Evolutionary conservation across 78 protist genomes (phyloP).

Genomic region (Pigoraptor vietnamica): DNA sequence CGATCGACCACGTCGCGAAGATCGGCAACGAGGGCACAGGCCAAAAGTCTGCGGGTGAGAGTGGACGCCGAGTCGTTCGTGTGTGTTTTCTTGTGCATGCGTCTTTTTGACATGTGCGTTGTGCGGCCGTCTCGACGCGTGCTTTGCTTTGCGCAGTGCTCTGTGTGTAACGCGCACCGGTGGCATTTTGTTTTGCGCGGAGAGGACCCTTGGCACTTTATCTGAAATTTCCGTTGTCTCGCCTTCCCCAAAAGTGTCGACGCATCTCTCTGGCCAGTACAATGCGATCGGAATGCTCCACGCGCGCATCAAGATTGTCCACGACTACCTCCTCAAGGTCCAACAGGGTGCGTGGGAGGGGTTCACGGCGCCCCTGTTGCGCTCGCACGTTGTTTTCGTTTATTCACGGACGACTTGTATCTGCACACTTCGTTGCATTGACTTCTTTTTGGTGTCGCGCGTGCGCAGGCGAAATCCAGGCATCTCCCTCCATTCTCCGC

Average conservation of each 20-base stretch:
- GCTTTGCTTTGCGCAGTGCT: too few relatives aligned
- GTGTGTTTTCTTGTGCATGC: too few relatives aligned
- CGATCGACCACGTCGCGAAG: conserved; percentile 7
- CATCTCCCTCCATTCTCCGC: not conserved
- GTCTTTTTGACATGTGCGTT: too few relatives aligned
- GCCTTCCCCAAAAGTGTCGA: not conserved
- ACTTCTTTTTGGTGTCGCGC: not conserved
- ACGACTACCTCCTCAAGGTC: not conserved
- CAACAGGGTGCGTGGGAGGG: not conserved
- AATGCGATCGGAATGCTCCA: not conserved
- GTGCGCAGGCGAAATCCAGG: not conserved
- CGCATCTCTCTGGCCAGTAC: not conserved
- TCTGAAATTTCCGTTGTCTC: not conserved
- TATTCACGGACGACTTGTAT: not conserved
- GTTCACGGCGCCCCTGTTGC: too few relatives aligned
- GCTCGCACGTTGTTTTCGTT: too few relatives aligned
- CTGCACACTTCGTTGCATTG: not conserved
- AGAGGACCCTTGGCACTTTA: not conserved
- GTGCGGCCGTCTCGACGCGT: too few relatives aligned
- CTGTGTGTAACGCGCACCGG: too few relatives aligned
- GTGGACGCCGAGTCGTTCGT: not conserved
- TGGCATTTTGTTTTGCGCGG: too few relatives aligned
- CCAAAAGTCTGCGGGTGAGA: not conserved
- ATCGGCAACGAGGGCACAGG: not conserved
- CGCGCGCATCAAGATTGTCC: not conserved